These are phyloP conservation scores for Hanseniaspora mollemarum DNA, from an alignment of 805 yeast genomes.

Conservation along the genomic window DNA sequence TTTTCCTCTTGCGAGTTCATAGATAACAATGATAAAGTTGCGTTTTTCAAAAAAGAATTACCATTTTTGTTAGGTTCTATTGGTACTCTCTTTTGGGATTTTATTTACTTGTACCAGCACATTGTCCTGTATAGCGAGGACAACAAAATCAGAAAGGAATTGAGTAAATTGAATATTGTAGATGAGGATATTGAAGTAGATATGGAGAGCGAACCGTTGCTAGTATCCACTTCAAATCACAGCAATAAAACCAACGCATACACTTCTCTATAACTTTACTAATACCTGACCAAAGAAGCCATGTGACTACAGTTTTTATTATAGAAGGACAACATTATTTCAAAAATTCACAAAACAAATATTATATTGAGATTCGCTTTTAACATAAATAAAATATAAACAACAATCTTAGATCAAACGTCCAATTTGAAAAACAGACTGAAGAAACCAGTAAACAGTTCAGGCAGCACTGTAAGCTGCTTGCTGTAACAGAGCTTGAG, in stretches of 20 bases:
- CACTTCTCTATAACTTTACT: conserved; percentile 5
- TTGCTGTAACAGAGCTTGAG: too few relatives aligned
- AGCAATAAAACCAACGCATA: neutral
- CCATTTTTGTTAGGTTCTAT: conserved; percentile 79
- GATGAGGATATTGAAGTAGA: conserved; percentile 14
- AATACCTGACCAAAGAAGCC: neutral
- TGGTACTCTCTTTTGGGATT: conserved; percentile 73
- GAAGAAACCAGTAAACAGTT: too few relatives aligned
- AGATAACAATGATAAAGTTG: conserved; percentile 30
- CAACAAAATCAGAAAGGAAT: conserved; percentile 22
- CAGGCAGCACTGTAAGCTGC: too few relatives aligned
- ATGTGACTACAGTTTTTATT: neutral
- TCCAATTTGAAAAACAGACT: too few relatives aligned
- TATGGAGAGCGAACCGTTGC: conserved; percentile 3
- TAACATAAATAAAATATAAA: too few relatives aligned
- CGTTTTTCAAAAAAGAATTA: conserved; percentile 54
- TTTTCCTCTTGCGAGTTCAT: conserved; percentile 48
- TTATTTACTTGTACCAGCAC: conserved; percentile 54
- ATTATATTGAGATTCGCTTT: too few relatives aligned
- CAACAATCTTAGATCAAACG: too few relatives aligned
- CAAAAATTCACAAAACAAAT: too few relatives aligned
- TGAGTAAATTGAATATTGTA: conserved; percentile 12
- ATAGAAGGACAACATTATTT: too few relatives aligned
- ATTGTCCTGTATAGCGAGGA: conserved; percentile 29
- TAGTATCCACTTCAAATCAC: neutral